Base-by-base conservation (phyloP, 2,329 filamentous ascomycete genomes). In the Xylariaceae sp. region DNA sequence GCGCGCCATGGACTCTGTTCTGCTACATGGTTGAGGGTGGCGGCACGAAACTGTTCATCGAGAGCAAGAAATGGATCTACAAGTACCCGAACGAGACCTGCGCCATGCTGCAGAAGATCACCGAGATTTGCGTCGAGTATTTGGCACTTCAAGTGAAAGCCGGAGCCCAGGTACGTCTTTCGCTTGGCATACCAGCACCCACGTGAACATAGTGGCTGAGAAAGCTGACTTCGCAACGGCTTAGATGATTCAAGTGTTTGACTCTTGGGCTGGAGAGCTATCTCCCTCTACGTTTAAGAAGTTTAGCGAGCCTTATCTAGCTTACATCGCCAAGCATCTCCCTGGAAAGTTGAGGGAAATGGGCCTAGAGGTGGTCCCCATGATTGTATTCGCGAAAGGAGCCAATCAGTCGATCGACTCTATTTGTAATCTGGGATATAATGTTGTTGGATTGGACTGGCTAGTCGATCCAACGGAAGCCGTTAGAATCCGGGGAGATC, bases 11-110 rank as follows among this genome's bases (percentile, higher is more conserved):
- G 88, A 98, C 92, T 2, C 66, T 98, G 43, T 76, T 98, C 57
- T 95, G 90, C 70, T 98, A 98, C 69, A 98, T 98, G 92, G 88
- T 97, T 13, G 92, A 98, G 66, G 92, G 92, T 12, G 92, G 92
- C 33, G 92, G 92, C 30, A 94, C 85, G 52, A 97, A 97, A 70
- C 72, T 97, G 59, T 97, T 97, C 68, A 81, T 86, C 44, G 83
- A 95, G 66, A 84, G 80, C 56, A 98, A 98, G 75, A 94, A 85
- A 17, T 98, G 92, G 92, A 81, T 97, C 44, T 98, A 90, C 73
- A 88, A 79, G 64, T 88, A 96, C 57, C 76, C 85, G 0, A 73
- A 85, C 47, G 87, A 85, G 60, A 81, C 83, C 45, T 88, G 92
- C 69, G 78, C 73, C 45, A 66, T 98, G 49, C 68, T 98, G 48